phyloP scores from a whole-genome alignment of 371 early-diverging fungal genomes.

The Mortierella sp. region DNA sequence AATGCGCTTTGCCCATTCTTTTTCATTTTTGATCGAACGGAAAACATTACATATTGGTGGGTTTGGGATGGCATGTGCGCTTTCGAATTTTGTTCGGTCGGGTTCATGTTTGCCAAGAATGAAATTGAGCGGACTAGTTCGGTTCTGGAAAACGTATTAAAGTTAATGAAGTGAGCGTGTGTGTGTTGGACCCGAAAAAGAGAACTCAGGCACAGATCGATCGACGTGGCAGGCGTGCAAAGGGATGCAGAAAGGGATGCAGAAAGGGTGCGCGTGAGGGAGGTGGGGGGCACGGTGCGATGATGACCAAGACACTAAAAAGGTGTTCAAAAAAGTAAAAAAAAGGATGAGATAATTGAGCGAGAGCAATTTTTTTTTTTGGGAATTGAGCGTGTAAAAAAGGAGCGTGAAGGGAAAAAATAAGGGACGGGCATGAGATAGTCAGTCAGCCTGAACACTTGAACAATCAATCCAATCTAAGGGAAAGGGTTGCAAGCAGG shows the following conservation, averaged over 20 bases:
- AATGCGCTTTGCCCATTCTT: constrained; percentile 5
- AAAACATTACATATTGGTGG: neutral
- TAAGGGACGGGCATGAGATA: neutral
- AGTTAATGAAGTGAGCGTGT: too few relatives aligned
- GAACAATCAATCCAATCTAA: neutral
- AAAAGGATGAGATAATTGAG: neutral
- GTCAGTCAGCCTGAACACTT: neutral
- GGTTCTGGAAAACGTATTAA: too few relatives aligned
- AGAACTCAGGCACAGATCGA: neutral
- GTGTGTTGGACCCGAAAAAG: too few relatives aligned
- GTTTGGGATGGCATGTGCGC: constrained; percentile 14
- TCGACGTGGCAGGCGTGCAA: neutral
- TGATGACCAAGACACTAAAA: constrained; percentile 12
- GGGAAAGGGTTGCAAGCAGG: too few relatives aligned
- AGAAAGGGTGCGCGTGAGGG: too few relatives aligned
- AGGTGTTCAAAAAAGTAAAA: neutral
- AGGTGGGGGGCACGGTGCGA: neutral
- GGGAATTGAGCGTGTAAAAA: neutral
- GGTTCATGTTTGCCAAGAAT: too few relatives aligned
- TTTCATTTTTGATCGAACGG: neutral
- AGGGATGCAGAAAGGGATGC: too few relatives aligned
- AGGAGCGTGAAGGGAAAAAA: neutral
- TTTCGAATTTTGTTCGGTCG: neutral
- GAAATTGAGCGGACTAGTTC: neutral
- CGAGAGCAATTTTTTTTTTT: neutral